Conservation (phyloP, 495 filamentous ascomycete species). For the Collariella sp. region DNA sequence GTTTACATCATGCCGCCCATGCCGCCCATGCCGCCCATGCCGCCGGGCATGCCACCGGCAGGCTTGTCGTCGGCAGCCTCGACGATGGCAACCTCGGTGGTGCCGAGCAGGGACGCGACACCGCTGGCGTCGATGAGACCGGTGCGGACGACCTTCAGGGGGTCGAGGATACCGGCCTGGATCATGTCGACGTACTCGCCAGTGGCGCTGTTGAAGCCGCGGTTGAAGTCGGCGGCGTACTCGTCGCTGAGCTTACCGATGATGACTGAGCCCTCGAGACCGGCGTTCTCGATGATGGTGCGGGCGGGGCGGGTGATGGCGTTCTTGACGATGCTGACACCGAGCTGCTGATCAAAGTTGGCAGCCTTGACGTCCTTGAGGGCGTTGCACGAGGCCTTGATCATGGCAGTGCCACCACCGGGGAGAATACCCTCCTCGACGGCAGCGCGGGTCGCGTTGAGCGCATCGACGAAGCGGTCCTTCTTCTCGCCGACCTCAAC, state of each 20-base stretch:
- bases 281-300: slow-evolving; percentile 96
- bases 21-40: slow-evolving; percentile 52
- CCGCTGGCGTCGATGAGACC: slow-evolving; percentile 89
- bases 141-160: slow-evolving; percentile 97
- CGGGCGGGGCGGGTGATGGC: slow-evolving; percentile 91
- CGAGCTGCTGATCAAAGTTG: slow-evolving; percentile 99
- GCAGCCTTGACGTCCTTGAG: slow-evolving; percentile 68
- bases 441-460: slow-evolving; percentile 96
- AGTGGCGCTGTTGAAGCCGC: slow-evolving; percentile 90
- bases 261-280: slow-evolving; percentile 88
- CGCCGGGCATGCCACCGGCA: slow-evolving; percentile 39
- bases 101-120: slow-evolving; percentile 93
- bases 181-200: slow-evolving; percentile 99
- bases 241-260: slow-evolving; percentile 98
- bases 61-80: slow-evolving; percentile 91
- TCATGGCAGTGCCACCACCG: slow-evolving; percentile 93
- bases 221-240: slow-evolving; percentile 89
- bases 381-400: slow-evolving; percentile 91
- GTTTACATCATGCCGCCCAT: slow-evolving; percentile 49
- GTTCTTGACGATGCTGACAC: slow-evolving; percentile 93
- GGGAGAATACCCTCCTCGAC: slow-evolving; percentile 98
- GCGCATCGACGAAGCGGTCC: slow-evolving; percentile 94
- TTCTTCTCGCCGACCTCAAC: slow-evolving; percentile 99
- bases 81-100: slow-evolving; percentile 94
- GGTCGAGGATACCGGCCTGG: slow-evolving; percentile 88